Conservation (phyloP, 2,329 filamentous ascomycete species). For the Pseudogymnoascus sp. region DNA sequence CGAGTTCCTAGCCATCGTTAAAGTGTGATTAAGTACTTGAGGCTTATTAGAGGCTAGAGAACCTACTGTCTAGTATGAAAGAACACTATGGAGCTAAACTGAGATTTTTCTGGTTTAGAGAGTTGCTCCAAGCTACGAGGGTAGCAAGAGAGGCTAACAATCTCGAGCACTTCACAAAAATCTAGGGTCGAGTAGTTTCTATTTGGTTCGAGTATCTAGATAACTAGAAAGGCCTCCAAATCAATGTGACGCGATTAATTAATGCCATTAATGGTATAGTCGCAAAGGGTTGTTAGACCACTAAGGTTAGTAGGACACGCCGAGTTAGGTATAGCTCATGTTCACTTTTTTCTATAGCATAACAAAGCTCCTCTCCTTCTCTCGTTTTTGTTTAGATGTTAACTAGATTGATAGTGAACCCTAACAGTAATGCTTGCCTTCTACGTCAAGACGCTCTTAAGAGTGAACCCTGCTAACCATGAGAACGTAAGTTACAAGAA, state of each 20-base stretch:
- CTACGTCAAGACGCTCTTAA: neutral
- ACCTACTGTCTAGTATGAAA: conserved; percentile 13
- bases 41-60: conserved; percentile 17
- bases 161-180: conserved; percentile 6
- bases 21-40: conserved; percentile 11
- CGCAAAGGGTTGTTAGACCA: neutral
- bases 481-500: neutral
- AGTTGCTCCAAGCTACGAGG: conserved; percentile 13
- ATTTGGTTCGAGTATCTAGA: conserved; percentile 14
- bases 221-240: conserved; percentile 7
- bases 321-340: neutral
- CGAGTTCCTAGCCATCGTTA: conserved; percentile 9
- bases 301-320: neutral
- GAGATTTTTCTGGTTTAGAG: conserved; percentile 5
- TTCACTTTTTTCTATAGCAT: neutral
- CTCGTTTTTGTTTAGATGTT: neutral
- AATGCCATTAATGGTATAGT: conserved; percentile 13
- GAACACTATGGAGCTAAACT: conserved; percentile 5
- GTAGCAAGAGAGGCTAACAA: conserved; percentile 12
- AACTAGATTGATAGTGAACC: neutral
- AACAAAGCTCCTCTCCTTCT: neutral
- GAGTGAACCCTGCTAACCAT: neutral
- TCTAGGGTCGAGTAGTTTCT: conserved; percentile 12
- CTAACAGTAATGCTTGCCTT: neutral
- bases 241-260: conserved; percentile 12